Evolutionary conservation across 148 eudicot genomes (phyloP).

Genomic region (Hydrangea macrophylla): DNA sequence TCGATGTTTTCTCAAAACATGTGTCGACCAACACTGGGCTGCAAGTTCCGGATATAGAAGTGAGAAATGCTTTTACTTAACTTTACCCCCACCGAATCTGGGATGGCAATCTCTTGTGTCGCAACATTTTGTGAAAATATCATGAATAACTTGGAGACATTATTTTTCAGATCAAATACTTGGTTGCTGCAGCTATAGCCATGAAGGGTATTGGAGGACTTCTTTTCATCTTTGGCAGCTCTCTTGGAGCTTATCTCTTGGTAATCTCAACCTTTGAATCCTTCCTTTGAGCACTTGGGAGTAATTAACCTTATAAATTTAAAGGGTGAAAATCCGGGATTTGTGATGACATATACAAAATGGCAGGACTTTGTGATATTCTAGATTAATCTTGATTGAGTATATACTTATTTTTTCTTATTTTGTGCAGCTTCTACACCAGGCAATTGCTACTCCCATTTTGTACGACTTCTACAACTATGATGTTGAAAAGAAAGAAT

Average conservation of each 20-base stretch:
- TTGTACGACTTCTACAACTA: slow-evolving; percentile 94
- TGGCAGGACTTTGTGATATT: too few relatives aligned
- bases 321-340: too few relatives aligned
- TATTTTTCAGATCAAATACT: slow-evolving; percentile 49
- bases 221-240: slow-evolving; percentile 72
- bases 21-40: slow-evolving; percentile 56
- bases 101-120: background rate
- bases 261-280: slow-evolving; percentile 13
- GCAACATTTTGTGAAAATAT: background rate
- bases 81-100: background rate
- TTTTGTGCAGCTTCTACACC: slow-evolving; percentile 62
- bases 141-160: background rate
- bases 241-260: slow-evolving; percentile 78
- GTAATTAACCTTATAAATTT: too few relatives aligned
- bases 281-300: background rate
- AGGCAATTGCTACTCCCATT: slow-evolving; percentile 67
- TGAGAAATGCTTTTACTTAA: slow-evolving; percentile 17
- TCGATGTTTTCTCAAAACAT: slow-evolving; percentile 53
- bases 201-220: slow-evolving; percentile 79
- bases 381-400: background rate
- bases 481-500: slow-evolving; percentile 67
- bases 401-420: background rate
- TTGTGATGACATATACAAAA: too few relatives aligned
- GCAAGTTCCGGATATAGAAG: slow-evolving; percentile 64
- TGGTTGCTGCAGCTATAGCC: slow-evolving; percentile 66